Percentiles rank a stretch among this genome's conserved stretches.
These are phyloP conservation scores for Linnemannia elongata DNA, from an alignment of 192 early-diverging fungal species.

Conservation along the genomic window DNA sequence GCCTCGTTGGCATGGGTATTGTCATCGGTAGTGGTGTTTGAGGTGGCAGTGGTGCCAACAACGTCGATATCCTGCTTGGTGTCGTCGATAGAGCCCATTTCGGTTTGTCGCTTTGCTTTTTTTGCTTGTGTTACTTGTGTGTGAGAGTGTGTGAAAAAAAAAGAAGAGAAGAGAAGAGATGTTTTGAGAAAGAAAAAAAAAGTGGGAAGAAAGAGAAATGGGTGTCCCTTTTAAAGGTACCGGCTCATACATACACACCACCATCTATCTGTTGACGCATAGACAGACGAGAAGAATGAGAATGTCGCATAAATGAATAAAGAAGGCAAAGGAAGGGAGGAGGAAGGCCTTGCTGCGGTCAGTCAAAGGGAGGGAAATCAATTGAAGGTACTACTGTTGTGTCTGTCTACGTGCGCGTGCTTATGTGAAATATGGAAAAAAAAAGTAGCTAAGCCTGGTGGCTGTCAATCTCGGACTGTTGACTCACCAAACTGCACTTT, in stretches of 20 bases:
- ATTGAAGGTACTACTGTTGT: no score
- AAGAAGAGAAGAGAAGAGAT: background rate
- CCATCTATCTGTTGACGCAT: background rate
- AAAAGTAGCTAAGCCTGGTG: background rate
- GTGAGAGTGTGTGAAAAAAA: background rate
- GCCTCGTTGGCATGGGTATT: no score
- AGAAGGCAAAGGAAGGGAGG: background rate
- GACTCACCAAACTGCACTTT: background rate
- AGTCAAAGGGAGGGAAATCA: background rate
- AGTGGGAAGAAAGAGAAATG: background rate
- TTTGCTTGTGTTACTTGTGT: background rate
- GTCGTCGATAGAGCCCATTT: background rate
- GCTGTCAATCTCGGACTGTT: background rate
- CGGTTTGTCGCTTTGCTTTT: background rate
- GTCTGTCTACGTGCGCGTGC: no score
- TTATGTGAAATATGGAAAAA: background rate
- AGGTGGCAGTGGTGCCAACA: background rate
- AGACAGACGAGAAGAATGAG: background rate
- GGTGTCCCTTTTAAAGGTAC: background rate
- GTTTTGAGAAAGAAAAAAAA: background rate
- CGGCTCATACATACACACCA: background rate
- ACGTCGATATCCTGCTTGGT: background rate
- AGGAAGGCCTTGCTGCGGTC: slow-evolving; percentile 14
- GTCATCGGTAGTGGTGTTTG: background rate
- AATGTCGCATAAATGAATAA: no score